A percentile compares a stretch with the other conserved stretches of the same genome.
Conservation (phyloP, 1,284 basidiomycete species). For the Moesziomyces sp. region DNA sequence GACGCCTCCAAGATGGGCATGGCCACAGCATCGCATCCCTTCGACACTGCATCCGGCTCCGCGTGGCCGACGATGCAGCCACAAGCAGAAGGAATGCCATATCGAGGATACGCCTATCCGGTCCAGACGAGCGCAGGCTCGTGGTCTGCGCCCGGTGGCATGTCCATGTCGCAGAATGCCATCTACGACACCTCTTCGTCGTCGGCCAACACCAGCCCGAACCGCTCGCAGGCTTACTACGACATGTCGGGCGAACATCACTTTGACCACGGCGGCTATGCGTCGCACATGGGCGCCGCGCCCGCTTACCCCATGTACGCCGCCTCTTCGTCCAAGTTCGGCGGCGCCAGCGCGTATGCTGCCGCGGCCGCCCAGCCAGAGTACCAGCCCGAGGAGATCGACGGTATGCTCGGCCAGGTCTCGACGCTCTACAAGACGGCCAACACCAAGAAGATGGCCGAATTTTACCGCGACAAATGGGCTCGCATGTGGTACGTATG, state of each 20-base stretch:
- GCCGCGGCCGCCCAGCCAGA: slow-evolving; percentile 24
- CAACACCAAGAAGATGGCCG: slow-evolving; percentile 54
- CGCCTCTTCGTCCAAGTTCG: slow-evolving; percentile 19
- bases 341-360: slow-evolving; percentile 12
- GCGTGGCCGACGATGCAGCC: slow-evolving; percentile 20
- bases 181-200: slow-evolving; percentile 42
- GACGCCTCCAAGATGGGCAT: slow-evolving; percentile 19
- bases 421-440: slow-evolving; percentile 48
- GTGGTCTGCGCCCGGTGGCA: slow-evolving; percentile 16
- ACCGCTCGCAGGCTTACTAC: slow-evolving; percentile 39
- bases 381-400: slow-evolving; percentile 40
- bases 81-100: slow-evolving; percentile 14
- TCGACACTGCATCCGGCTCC: slow-evolving; percentile 9
- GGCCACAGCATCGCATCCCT: slow-evolving; percentile 13
- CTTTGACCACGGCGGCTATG: slow-evolving; percentile 22
- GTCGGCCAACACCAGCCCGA: slow-evolving; percentile 37
- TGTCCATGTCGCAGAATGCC: slow-evolving; percentile 39
- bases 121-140: slow-evolving; percentile 15
- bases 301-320: slow-evolving; percentile 26
- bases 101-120: slow-evolving; percentile 30
- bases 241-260: slow-evolving; percentile 30
- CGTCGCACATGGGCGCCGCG: slow-evolving; percentile 18
- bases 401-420: slow-evolving; percentile 43
- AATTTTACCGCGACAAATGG: slow-evolving; percentile 54
- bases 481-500: slow-evolving; percentile 46